Evolutionary conservation across 2,329 filamentous ascomycete species (phyloP).

Genomic region (Talaromyces albobiverticillius): DNA sequence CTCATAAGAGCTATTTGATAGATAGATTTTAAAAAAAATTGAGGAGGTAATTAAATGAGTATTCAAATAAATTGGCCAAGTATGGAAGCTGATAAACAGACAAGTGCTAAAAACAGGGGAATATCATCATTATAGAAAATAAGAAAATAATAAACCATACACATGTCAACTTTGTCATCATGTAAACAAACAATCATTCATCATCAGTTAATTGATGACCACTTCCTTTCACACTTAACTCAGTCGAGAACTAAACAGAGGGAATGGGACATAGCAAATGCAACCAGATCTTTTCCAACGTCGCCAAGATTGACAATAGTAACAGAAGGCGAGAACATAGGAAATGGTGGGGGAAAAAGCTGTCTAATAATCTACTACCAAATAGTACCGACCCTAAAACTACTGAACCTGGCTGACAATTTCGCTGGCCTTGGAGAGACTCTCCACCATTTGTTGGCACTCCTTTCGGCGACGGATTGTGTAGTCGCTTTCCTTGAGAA

Average conservation of each 20-base stretch:
- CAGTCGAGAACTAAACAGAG: background rate
- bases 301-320: constrained; percentile 12
- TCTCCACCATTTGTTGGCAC: constrained; percentile 99
- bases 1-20: too few relatives aligned
- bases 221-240: background rate
- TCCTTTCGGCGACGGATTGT: constrained; percentile 93
- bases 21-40: too few relatives aligned
- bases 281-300: constrained; percentile 11
- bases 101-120: background rate
- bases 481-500: constrained; percentile 98
- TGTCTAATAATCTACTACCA: constrained; percentile 13
- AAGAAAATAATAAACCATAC: background rate
- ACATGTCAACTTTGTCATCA: background rate
- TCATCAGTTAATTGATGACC: background rate
- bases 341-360: constrained; percentile 5
- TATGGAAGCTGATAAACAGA: background rate
- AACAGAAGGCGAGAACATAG: background rate
- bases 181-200: background rate
- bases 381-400: background rate
- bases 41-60: background rate
- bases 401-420: constrained; percentile 80
- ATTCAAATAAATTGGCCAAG: background rate
- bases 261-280: constrained; percentile 1
- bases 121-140: background rate
- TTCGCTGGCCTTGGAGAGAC: constrained; percentile 81